Evolutionary conservation across 2,329 filamentous ascomycete species (phyloP), one percentile per base, ranked within the genome.

Genomic region (Diaporthe sp.): DNA sequence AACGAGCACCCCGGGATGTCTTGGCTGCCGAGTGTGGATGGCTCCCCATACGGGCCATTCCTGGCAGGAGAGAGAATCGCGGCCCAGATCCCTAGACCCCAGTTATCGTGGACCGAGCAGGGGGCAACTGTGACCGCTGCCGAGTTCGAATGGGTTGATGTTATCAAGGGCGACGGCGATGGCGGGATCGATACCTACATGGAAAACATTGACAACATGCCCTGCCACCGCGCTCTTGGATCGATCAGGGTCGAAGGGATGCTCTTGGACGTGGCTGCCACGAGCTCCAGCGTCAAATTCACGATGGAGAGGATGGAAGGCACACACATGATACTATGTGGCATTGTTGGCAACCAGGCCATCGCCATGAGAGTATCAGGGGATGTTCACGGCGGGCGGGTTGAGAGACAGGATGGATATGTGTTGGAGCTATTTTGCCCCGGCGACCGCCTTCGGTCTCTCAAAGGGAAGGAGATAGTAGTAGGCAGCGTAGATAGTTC

Each of bases 321-420:
- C 13, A 65, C 25, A 31, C 39, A 65, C 4, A 31, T 65, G 25
- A 65, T 65, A 25, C 25, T 65, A 5, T 65, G 42, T n/a, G 39
- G 25, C 2, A 47, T 47, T 47, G 0, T 9, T n/a, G 60, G 42
- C n/a, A 47, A 65, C 42, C 39, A 65, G 60, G 39, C 60, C 2
- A 65, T 65, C 25, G 60, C 60, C 39, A 65, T 65, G 25, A 65
- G 42, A 13, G 39, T 65, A 4, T 65, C 39, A 31, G 60, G 60
- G 8, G 39, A 65, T 10, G 3, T 65, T 13, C 2, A 47, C 7
- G 10, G 42, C 15, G 60, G 60, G 25, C 39, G 42, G 1, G 60
- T 65, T 4, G 9, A 31, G 13, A 65, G 60, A 4, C 17, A 65
- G 17, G 42, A 65, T 47, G 60, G 60, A 0, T 65, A 65, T 34